Evolutionary conservation across 441 rosid genomes (phyloP).

Genomic region (Monsonia emarginata): DNA sequence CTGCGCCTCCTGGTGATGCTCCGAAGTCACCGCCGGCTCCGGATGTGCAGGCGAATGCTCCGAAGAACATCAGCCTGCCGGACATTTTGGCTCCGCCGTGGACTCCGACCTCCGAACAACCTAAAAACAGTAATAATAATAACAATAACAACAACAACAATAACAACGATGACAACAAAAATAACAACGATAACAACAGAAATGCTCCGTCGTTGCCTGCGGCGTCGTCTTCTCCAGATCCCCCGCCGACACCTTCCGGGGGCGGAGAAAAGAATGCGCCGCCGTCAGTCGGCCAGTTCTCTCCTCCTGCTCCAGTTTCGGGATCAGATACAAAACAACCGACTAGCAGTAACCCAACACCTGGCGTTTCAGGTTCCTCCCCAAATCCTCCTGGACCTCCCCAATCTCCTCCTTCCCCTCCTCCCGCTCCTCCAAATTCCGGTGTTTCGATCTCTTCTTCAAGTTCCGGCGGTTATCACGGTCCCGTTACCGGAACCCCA

Average conservation of each 20-base stretch:
- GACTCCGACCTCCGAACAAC: constrained; percentile 6
- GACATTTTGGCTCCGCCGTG: constrained; percentile 23
- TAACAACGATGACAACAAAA: too few relatives aligned
- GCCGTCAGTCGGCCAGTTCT: not conserved
- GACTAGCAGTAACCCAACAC: not conserved
- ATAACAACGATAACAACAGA: not conserved
- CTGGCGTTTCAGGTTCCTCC: not conserved
- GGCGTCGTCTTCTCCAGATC: not conserved
- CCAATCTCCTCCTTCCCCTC: too few relatives aligned
- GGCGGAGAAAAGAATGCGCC: not conserved
- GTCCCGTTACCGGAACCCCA: not conserved
- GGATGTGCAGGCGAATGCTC: not conserved
- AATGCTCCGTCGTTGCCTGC: not conserved
- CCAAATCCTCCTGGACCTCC: not conserved
- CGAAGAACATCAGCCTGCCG: too few relatives aligned
- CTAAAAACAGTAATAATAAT: too few relatives aligned
- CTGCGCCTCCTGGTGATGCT: too few relatives aligned
- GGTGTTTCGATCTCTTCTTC: not conserved
- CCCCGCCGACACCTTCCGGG: not conserved
- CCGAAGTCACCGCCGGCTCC: too few relatives aligned
- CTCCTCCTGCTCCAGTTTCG: not conserved
- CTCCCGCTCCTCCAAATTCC: not conserved
- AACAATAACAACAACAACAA: too few relatives aligned
- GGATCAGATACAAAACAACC: not conserved
- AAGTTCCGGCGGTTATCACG: not conserved